Conservation (phyloP, 1,139 yeast genomes). For the Geotrichum carabidarum region DNA sequence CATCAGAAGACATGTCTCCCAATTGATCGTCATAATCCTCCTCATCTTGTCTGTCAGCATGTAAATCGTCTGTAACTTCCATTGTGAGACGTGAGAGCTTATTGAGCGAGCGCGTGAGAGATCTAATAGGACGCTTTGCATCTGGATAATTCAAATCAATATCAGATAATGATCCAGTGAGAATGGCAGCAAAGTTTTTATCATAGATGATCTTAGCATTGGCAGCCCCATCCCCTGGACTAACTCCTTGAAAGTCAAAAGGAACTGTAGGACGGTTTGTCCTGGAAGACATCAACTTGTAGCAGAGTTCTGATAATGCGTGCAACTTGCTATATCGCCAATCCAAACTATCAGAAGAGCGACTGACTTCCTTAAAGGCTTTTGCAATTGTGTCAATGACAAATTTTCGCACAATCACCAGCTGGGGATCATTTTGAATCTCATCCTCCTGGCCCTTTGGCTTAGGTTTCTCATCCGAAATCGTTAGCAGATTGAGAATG, state of each 20-base stretch:
- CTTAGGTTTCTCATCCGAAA: constrained; percentile 38
- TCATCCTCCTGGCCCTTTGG: constrained; percentile 42
- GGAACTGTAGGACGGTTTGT: constrained; percentile 23
- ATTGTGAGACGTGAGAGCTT: constrained; percentile 49
- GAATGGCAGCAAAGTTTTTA: constrained; percentile 53
- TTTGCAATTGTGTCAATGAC: constrained; percentile 67
- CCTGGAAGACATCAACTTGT: constrained; percentile 30
- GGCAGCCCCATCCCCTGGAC: constrained; percentile 51
- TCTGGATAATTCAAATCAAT: constrained; percentile 70
- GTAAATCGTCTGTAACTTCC: constrained; percentile 41
- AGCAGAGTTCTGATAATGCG: constrained; percentile 51
- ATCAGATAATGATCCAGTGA: constrained; percentile 55
- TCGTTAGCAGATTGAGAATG: constrained; percentile 43
- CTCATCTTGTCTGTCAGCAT: constrained; percentile 47
- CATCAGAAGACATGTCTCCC: constrained; percentile 24
- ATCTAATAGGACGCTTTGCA: constrained; percentile 53
- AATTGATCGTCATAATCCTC: constrained; percentile 49
- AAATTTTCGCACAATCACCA: constrained; percentile 68
- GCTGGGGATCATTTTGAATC: constrained; percentile 54
- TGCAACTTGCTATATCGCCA: constrained; percentile 51
- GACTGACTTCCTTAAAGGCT: constrained; percentile 48
- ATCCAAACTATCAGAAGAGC: constrained; percentile 36
- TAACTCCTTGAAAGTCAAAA: constrained; percentile 39
- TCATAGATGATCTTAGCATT: constrained; percentile 64
- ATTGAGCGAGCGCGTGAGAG: constrained; percentile 57